Evolutionary conservation across 352 stramenopile genomes (phyloP).

Genomic region (Globisporangium nagaii): DNA sequence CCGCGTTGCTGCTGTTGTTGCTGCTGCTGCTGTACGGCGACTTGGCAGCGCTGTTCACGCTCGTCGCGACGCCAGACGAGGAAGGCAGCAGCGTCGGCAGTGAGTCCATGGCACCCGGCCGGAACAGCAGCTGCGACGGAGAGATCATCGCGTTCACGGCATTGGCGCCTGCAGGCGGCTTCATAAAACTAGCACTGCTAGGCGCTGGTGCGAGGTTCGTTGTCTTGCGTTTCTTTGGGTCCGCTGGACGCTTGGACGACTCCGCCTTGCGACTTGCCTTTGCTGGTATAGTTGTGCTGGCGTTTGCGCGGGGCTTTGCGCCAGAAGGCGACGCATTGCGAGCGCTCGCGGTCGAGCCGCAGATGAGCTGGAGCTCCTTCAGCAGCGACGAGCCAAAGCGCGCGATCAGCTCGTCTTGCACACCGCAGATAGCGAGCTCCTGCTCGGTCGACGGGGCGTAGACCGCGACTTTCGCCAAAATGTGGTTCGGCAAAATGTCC

Average conservation of each 20-base stretch:
- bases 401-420: slow-evolving; percentile 37
- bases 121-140: slow-evolving; percentile 35
- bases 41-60: slow-evolving; percentile 14
- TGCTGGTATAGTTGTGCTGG: not conserved
- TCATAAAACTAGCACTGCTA: slow-evolving; percentile 5
- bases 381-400: slow-evolving; percentile 60
- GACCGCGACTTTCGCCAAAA: slow-evolving; percentile 65
- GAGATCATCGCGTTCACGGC: slow-evolving; percentile 18
- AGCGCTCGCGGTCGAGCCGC: not conserved
- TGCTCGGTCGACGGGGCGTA: slow-evolving; percentile 46
- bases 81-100: slow-evolving; percentile 44
- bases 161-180: slow-evolving; percentile 3
- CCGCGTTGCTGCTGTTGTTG: slow-evolving; percentile 5
- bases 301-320: not conserved
- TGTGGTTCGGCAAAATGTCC: slow-evolving; percentile 70
- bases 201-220: slow-evolving; percentile 12
- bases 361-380: slow-evolving; percentile 44
- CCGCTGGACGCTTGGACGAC: slow-evolving; percentile 3
- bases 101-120: slow-evolving; percentile 27
- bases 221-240: slow-evolving; percentile 15
- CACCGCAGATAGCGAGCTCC: slow-evolving; percentile 49
- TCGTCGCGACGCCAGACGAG: not conserved
- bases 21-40: slow-evolving; percentile 12
- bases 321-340: not conserved
- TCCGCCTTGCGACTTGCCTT: slow-evolving; percentile 8